Evolutionary conservation across 2,329 filamentous ascomycete genomes (phyloP), one percentile per base, ranked within the genome.

Genomic region (Pseudocercospora eumusae): DNA sequence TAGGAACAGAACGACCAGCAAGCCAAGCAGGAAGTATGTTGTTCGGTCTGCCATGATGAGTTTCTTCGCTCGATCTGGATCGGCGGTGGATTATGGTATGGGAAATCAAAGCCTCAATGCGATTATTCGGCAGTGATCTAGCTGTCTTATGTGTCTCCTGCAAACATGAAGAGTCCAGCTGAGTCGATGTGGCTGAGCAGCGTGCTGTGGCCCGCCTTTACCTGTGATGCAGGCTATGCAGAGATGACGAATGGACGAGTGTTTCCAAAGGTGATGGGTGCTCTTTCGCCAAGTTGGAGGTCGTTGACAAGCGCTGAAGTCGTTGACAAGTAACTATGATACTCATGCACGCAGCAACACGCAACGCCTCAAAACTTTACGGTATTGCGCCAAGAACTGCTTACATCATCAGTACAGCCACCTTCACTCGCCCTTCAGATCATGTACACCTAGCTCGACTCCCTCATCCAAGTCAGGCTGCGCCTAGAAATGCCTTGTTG

Each of bases 1-100:
- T 18, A 74, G 66, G 31, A 72, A 62, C 20, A 70, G 62, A 11
- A 74, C 45, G 11, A 64, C 71, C 6, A 69, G 57, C 15, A 71
- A 47, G 59, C 68, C 69, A n/a, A 74, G 55, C 55, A 74, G 58
- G 10, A 73, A 50, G 20, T 59, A 60, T n/a, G 61, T 63, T 13
- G 61, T 63, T 23, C 59, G 61, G 15, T 54, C 52, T 13, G 49
- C 60, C 60, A 63, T 64, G 11, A 52, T 57, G 56, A 8, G 15
- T 18, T 13, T 13, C 18, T 47, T 31, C 6, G 3, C 9, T 23
- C 11, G n/a, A 45, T 13, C 4, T 2, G 3, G 15, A 15, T n/a
- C n/a, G n/a, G n/a, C n/a, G n/a, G n/a, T n/a, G n/a, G n/a, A n/a
- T n/a, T n/a, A n/a, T n/a, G n/a, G n/a, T n/a, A n/a, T n/a, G n/a